phyloP scores from a whole-genome alignment of 2,329 filamentous ascomycete genomes.

The Didymella sp. region DNA sequence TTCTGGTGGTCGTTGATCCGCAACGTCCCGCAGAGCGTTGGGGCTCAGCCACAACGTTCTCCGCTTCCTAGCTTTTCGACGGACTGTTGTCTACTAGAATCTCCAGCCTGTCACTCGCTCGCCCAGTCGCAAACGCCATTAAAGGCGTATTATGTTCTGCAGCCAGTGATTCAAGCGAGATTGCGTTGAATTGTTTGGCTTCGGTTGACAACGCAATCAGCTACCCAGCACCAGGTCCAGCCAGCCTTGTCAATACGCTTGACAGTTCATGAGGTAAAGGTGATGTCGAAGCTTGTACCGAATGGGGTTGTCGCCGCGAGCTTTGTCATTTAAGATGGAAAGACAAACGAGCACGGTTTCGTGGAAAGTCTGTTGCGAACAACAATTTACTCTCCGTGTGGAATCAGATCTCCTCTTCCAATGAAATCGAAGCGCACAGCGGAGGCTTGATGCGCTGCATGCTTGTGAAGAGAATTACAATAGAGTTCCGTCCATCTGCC shows the following conservation, averaged over 20 bases:
- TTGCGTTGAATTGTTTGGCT: slow-evolving; percentile 10
- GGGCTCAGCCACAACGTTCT: slow-evolving; percentile 15
- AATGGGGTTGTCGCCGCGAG: background rate
- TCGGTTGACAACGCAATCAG: background rate
- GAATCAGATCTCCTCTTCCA: background rate
- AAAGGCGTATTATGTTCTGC: background rate
- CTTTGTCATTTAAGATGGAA: background rate
- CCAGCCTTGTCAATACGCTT: background rate
- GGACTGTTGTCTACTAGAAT: background rate
- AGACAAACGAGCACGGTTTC: background rate
- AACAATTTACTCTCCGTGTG: background rate
- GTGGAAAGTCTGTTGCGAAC: background rate
- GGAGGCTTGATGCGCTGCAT: background rate
- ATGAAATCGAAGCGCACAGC: background rate
- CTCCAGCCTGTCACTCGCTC: slow-evolving; percentile 6
- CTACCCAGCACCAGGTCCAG: background rate
- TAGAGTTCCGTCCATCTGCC: background rate
- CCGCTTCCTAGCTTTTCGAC: slow-evolving; percentile 13
- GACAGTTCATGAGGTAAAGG: background rate
- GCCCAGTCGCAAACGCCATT: background rate
- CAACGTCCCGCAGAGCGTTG: slow-evolving; percentile 8
- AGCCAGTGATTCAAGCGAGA: slow-evolving; percentile 6
- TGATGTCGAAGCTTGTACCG: background rate
- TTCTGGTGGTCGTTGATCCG: slow-evolving; percentile 1
- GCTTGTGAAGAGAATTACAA: background rate